Conservation (phyloP, 2,329 filamentous ascomycete genomes). For the Penicillium sp. region DNA sequence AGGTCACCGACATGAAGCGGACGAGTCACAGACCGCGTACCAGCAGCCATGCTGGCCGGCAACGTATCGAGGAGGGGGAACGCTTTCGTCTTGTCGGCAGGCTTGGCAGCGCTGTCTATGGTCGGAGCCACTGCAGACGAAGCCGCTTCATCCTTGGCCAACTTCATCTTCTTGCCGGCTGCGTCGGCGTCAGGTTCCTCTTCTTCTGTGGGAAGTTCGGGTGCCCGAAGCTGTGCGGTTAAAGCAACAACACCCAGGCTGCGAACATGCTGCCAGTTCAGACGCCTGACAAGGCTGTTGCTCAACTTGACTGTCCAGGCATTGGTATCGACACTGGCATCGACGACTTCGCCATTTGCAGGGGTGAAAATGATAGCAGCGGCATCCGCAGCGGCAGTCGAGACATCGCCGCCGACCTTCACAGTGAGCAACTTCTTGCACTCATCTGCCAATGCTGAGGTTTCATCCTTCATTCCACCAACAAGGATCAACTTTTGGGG, state of each 20-base stretch:
- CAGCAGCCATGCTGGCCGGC: conserved; percentile 65
- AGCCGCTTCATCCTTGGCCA: conserved; percentile 50
- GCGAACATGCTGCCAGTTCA: conserved; percentile 93
- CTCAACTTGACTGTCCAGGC: conserved; percentile 94
- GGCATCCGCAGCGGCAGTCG: conserved; percentile 47
- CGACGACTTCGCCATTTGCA: conserved; percentile 68
- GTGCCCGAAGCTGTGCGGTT: conserved; percentile 68
- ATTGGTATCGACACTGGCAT: conserved; percentile 96
- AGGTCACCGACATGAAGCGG: conserved; percentile 94
- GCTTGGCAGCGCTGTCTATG: conserved; percentile 16
- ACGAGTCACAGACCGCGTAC: conserved; percentile 74
- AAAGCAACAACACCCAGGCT: conserved; percentile 91
- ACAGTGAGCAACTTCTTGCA: conserved; percentile 67
- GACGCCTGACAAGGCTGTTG: conserved; percentile 76
- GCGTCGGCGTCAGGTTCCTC: conserved; percentile 40
- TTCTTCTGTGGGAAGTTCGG: conserved; percentile 38
- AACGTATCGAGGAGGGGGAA: conserved; percentile 62
- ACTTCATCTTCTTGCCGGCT: conserved; percentile 55
- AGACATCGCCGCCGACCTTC: conserved; percentile 38
- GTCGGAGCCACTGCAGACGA: conserved; percentile 27
- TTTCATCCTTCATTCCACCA: conserved; percentile 77
- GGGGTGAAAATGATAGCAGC: conserved; percentile 79
- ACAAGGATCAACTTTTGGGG: conserved; percentile 94
- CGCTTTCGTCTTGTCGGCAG: conserved; percentile 34
- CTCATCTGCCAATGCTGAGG: conserved; percentile 73